These are phyloP conservation scores for Alternaria arbusti DNA, from an alignment of 2,329 filamentous ascomycete genomes.

Conservation along the genomic window DNA sequence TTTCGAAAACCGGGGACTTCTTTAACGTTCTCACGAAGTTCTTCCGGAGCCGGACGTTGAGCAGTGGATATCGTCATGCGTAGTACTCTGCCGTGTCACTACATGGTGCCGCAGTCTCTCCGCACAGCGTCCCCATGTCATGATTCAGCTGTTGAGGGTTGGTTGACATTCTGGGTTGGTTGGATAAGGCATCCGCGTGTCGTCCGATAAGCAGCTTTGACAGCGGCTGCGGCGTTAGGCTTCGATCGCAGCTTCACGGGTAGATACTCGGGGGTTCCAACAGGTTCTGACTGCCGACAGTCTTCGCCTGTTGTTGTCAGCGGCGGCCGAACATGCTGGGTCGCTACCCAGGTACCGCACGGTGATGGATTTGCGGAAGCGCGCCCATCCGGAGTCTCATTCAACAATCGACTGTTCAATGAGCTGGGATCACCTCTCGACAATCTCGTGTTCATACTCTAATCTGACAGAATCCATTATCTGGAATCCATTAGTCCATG, in stretches of 20 bases:
- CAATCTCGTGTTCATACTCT: neutral
- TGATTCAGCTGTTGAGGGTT: neutral
- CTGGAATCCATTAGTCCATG: neutral
- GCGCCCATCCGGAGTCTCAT: neutral
- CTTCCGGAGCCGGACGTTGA: conserved; percentile 4
- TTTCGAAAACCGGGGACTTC: neutral
- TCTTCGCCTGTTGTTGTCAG: neutral
- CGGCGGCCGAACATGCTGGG: neutral
- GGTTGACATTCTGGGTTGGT: neutral
- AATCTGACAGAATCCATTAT: neutral
- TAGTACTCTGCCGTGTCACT: neutral
- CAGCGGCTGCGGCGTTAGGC: neutral
- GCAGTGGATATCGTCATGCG: conserved; percentile 1
- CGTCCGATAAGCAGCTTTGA: neutral
- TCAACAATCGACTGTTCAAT: neutral
- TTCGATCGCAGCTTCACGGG: neutral
- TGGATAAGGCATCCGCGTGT: neutral
- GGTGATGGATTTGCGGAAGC: neutral
- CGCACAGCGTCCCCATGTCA: neutral
- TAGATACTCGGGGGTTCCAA: neutral
- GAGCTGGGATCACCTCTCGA: neutral
- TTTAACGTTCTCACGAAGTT: neutral
- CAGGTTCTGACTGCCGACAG: neutral
- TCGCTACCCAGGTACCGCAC: neutral
- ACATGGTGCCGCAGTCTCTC: conserved; percentile 1